Evolutionary conservation across 441 rosid species (phyloP), one percentile per base, ranked within the genome.

Genomic region (Gossypium trilobum): DNA sequence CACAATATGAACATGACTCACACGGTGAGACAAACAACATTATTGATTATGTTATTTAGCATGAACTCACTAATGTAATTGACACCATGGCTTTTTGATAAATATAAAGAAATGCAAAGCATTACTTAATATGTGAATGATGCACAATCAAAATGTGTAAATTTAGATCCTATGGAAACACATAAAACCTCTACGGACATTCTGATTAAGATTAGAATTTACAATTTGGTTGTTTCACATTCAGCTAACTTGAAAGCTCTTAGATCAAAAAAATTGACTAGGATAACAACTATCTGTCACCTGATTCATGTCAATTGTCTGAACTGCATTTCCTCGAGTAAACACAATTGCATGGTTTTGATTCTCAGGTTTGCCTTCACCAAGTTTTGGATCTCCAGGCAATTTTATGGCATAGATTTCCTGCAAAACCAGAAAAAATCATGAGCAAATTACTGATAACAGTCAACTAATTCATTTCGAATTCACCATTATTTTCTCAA

Each of bases 221-320:
- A n/a, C 13, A 51, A 52, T 31, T 25, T 46, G 39, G 33, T 20
- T 19, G 16, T 19, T 44, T 27, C 5, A 25, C 25, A 51, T 14
- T 22, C 11, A 48, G 17, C 20, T 19, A 57, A 64, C n/a, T 10
- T 19, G 29, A 64, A 19, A 39, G 19, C 31, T 19, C 69, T 11
- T 48, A 22, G 57, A 10, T 17, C 44, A 16, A 14, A 27, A 65
- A 23, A 65, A 65, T 5, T 44, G 23, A 36, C 14, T 1, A 55
- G 23, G 23, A 29, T 52, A 29, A 64, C 46, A 58, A 54, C 42
- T 46, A 71, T 46, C 25, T 59, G 68, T 73, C 77, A 90, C 99
- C 93, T 95, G 99, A 83, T 95, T 95, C 99, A 95, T 95, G 85
- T 95, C 99, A 75, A 95, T 95, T 39, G 99, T 95, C 81, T 95